Percentiles rank a stretch among this genome's conserved stretches.
Conservation (phyloP, 257 asterid species). For the Jacaranda mimosifolia region DNA sequence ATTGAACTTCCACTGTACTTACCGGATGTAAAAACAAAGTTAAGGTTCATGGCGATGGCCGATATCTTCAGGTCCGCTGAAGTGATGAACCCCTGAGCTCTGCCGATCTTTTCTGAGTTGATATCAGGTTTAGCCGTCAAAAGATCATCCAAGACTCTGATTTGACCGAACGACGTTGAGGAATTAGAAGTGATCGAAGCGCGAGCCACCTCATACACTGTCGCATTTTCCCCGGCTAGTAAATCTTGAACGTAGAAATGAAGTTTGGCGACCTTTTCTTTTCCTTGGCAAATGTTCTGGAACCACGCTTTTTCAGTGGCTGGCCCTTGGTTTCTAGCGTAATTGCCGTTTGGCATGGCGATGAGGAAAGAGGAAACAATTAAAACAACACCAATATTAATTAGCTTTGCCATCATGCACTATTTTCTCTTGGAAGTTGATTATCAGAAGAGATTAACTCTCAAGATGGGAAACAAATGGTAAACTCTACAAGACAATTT, state of each 20-base stretch:
- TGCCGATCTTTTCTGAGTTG: conserved; percentile 42
- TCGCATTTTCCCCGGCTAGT: conserved; percentile 31
- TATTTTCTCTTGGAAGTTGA: no score
- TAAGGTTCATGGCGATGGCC: conserved; percentile 40
- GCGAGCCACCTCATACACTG: conserved; percentile 46
- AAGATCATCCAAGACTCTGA: conserved; percentile 44
- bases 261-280: conserved; percentile 35
- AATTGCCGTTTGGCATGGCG: no score
- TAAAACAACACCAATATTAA: neutral
- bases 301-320: conserved; percentile 22
- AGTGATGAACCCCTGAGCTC: conserved; percentile 45
- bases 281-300: conserved; percentile 18
- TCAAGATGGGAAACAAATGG: no score
- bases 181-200: conserved; percentile 46
- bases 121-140: conserved; percentile 44
- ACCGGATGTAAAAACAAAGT: conserved; percentile 48
- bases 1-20: conserved; percentile 49
- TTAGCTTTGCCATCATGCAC: conserved; percentile 37
- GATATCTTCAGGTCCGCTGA: conserved; percentile 25
- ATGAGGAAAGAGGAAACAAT: neutral
- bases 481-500: no score
- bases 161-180: conserved; percentile 39
- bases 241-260: conserved; percentile 49
- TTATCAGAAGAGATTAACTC: no score
- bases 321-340: neutral